phyloP scores from a whole-genome alignment of 73 alveolate species.

The Effrenium voratum region DNA sequence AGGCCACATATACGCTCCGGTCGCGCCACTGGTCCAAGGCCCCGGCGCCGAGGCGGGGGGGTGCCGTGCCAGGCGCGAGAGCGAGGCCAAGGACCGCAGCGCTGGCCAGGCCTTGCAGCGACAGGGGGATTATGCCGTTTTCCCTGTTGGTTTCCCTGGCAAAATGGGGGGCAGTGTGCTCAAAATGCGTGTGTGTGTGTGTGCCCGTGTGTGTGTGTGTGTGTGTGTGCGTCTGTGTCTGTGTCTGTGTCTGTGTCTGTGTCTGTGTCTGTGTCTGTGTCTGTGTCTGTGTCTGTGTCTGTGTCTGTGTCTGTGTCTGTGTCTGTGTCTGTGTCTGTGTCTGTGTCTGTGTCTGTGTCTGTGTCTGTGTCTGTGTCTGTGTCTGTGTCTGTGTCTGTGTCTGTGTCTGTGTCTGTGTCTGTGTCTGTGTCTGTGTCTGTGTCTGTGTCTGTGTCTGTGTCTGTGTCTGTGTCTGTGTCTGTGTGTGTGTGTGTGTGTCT shows the following conservation, averaged over 20 bases:
- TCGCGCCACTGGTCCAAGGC: too few relatives aligned
- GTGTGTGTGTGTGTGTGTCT: not conserved
- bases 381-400: not conserved
- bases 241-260: too few relatives aligned
- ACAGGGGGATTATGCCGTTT: not conserved
- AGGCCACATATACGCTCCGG: too few relatives aligned
- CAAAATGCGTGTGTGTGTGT: not conserved
- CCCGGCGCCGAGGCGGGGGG: slow-evolving; percentile 38
- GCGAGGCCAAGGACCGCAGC: not conserved
- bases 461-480: not conserved
- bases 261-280: not conserved
- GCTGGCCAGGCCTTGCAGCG: slow-evolving; percentile 37
- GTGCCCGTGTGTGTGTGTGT: not conserved
- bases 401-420: not conserved
- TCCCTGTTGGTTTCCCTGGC: too few relatives aligned
- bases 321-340: not conserved
- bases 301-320: not conserved
- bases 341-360: not conserved
- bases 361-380: not conserved
- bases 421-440: not conserved
- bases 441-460: too few relatives aligned
- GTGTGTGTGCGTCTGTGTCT: too few relatives aligned
- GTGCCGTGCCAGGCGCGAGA: slow-evolving; percentile 28
- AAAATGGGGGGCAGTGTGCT: too few relatives aligned
- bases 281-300: not conserved